Evolutionary conservation across 1,284 basidiomycete species (phyloP), one percentile per base, ranked within the genome.

Genomic region (Rhodotorula sp.): DNA sequence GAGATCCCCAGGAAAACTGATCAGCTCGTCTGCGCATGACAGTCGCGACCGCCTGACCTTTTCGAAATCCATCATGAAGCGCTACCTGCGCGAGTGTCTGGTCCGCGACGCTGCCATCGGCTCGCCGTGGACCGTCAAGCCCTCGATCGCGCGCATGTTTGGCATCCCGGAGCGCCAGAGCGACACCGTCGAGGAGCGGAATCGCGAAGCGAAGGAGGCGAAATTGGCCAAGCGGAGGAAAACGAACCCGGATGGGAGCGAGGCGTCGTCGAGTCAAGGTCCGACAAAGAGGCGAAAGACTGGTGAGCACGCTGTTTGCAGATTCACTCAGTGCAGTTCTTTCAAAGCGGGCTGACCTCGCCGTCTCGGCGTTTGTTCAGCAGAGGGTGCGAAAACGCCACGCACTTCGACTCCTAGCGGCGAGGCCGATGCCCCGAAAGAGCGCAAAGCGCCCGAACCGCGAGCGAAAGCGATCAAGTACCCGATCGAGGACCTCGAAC

Each of bases 91-190:
- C 72, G 96, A 98, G 79, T 95, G 92, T 79, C 89, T 98, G 5
- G 88, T 91, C 77, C 89, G 96, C 62, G 93, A 96, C 72, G 86
- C 93, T 20, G 90, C 92, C 26, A 90, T 96, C 52, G 93, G 91
- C 48, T 92, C 92, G 0, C 94, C 96, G 5, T 99, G 96, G 96
- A 89, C 89, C 3, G 93, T 98, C 51, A 97, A 97, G 80, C 87
- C 88, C 7, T 83, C 85, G 18, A 90, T 98, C 65, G 94, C 93
- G 0, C 84, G 86, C 73, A 87, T 89, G 65, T 97, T 93, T 81
- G 90, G 89, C 12, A 89, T 99, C 29, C 88, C 90, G 70, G 88
- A 87, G 34, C 85, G 90, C 67, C 94, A 95, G 88, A 88, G 91
- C 0, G 91, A 92, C 74, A 90, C 89, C 79, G 89, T 90, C n/a